Percentiles rank a stretch among this genome's conserved stretches.
Evolutionary conservation across 768 basidiomycete species (phyloP).

Genomic region (Clavulina sp.): DNA sequence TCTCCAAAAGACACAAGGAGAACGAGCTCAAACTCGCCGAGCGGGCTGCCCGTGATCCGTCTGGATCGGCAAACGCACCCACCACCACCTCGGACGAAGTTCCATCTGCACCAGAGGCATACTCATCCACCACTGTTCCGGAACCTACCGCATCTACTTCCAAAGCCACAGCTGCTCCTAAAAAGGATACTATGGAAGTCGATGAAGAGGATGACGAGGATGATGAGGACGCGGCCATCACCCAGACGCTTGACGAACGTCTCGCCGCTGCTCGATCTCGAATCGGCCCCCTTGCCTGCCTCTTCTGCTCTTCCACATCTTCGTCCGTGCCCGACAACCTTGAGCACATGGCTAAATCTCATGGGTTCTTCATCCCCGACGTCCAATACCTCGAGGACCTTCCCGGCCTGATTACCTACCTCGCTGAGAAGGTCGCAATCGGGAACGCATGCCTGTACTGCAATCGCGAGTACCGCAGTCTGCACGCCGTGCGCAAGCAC

Average conservation of each 20-base stretch:
- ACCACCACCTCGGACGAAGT: slow-evolving; percentile 1
- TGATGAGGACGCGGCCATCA: slow-evolving; percentile 13
- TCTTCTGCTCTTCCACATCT: slow-evolving; percentile 57
- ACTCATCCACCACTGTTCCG: not conserved
- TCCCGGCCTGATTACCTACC: slow-evolving; percentile 61
- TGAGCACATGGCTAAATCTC: slow-evolving; percentile 67
- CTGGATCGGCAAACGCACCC: slow-evolving; percentile 6
- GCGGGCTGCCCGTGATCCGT: slow-evolving; percentile 10
- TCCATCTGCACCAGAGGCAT: slow-evolving; percentile 3
- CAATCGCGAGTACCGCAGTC: slow-evolving; percentile 63
- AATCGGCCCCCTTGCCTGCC: slow-evolving; percentile 49
- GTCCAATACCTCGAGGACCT: slow-evolving; percentile 77
- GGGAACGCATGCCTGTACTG: slow-evolving; percentile 88
- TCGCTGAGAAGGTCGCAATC: slow-evolving; percentile 88
- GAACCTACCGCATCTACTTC: not conserved
- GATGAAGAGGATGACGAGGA: slow-evolving; percentile 8
- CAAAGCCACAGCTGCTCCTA: not conserved
- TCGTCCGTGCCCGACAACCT: slow-evolving; percentile 46
- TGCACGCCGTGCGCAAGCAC: slow-evolving; percentile 84
- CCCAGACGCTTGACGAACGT: slow-evolving; percentile 39
- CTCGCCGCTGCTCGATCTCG: slow-evolving; percentile 52
- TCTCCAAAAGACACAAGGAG: slow-evolving; percentile 81
- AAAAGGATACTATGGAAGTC: not conserved
- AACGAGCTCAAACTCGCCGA: slow-evolving; percentile 36
- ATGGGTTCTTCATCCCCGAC: slow-evolving; percentile 96